Evolutionary conservation across 2,329 filamentous ascomycete genomes (phyloP).

Genomic region (Trematosphaeria pertusa): DNA sequence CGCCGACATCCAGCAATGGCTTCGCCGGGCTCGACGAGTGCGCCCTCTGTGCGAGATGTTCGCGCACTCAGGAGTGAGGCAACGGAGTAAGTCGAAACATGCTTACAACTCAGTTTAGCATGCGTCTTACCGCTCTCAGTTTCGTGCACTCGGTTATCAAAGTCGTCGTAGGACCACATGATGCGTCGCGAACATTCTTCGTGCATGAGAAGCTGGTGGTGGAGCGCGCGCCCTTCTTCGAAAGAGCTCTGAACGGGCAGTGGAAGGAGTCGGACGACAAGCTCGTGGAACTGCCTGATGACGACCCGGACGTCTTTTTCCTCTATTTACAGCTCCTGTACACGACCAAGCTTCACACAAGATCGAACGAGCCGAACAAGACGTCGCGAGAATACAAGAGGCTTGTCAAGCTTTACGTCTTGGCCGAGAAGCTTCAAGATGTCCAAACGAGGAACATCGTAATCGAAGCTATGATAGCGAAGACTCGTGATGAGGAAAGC

Average conservation of each 20-base stretch:
- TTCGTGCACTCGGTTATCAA: not conserved
- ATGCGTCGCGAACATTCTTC: not conserved
- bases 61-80: not conserved
- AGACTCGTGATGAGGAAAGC: not conserved
- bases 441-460: not conserved
- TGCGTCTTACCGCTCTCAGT: not conserved
- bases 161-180: not conserved
- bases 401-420: conserved; percentile 6
- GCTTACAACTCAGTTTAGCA: not conserved
- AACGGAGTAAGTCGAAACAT: not conserved
- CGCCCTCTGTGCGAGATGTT: not conserved
- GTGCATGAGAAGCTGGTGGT: not conserved
- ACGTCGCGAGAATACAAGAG: conserved; percentile 1
- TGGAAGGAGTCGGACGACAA: conserved; percentile 3
- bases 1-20: not conserved
- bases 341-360: conserved; percentile 2
- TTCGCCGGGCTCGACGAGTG: too few species aligned
- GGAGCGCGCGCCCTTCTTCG: conserved; percentile 3
- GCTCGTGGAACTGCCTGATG: conserved; percentile 5
- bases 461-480: not conserved
- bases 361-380: not conserved
- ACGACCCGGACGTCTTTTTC: conserved; percentile 1
- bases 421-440: conserved; percentile 9
- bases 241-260: conserved; percentile 2
- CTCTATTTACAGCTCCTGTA: conserved; percentile 8